Evolutionary conservation across 148 eudicot species (phyloP).

Genomic region (Camellia japonica): DNA sequence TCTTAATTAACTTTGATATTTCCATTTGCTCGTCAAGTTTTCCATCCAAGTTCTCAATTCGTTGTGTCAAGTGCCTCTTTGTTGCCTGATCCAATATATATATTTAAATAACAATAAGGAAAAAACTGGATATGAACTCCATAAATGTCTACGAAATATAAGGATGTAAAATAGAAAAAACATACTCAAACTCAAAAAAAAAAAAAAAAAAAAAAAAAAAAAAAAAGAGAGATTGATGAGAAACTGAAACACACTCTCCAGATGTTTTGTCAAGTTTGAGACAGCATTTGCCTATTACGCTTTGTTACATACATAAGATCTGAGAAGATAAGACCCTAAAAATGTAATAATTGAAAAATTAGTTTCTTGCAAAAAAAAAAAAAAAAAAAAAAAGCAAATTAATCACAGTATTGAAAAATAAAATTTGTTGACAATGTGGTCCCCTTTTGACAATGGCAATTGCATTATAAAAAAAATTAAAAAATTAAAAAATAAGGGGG

Average conservation of each 20-base stretch:
- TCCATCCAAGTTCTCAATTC: slow-evolving; percentile 78
- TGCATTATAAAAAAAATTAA: too few species aligned
- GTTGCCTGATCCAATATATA: slow-evolving; percentile 49
- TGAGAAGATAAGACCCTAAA: slow-evolving; percentile 75
- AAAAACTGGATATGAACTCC: not conserved
- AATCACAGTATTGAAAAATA: not conserved
- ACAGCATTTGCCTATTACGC: slow-evolving; percentile 76
- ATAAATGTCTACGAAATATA: not conserved
- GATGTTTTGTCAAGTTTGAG: slow-evolving; percentile 72
- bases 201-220: not conserved
- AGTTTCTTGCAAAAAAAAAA: not conserved
- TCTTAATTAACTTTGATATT: slow-evolving; percentile 54
- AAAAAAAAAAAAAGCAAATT: not conserved
- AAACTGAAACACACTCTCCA: slow-evolving; percentile 46
- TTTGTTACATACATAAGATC: slow-evolving; percentile 96
- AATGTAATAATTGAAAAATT: slow-evolving; percentile 2
- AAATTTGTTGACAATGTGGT: not conserved
- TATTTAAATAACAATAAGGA: not conserved
- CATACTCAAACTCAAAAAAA: too few species aligned
- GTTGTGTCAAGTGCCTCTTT: slow-evolving; percentile 76
- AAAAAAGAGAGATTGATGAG: not conserved
- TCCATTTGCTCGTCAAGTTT: slow-evolving; percentile 81
- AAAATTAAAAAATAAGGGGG: too few species aligned
- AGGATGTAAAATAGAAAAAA: not conserved
- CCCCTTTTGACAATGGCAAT: not conserved